Base-by-base conservation (phyloP, 306 rosid genomes). In the Senna tora region DNA sequence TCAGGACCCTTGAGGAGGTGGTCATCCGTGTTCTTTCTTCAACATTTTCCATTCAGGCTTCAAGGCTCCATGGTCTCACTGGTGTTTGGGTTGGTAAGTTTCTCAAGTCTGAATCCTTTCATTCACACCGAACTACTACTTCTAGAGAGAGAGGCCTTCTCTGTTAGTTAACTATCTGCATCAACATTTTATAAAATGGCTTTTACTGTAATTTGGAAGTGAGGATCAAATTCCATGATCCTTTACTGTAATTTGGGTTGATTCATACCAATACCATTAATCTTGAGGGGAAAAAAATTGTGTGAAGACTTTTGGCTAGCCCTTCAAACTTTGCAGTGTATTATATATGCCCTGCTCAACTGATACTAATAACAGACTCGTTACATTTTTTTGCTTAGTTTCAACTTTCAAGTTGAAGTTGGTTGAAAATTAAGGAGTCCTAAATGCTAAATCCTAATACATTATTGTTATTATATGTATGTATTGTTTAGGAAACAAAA, bases 1-100 rank as follows among this genome's bases (percentile, higher is more conserved):
- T 90, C 43, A 90, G 98, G 75, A 83, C 83, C 58, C 89, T 93
- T 64, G 96, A 92, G 80, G 96, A 93, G 84, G 96, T 88, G 52
- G 83, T 93, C 36, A 88, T 93, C 62, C 84, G 90, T 49, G 89
- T 82, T 73, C 86, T 93, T 62, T 87, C 83, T 62, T 82, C 88
- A 5, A 74, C 89, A 13, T 93, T 88, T 72, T 84, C 87, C 4
- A 93, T 93, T 77, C 73, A 84, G 56, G 96, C 97, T 20, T 83
- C 96, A 32, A 79, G 90, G 67, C 43, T 77, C 16, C 82, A 88
- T 58, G 97, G 96, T 42, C 83, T 87, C 22, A 93, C 96, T 28
- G 97, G 98, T 72, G 98, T 93, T 82, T 93, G 97, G 98, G 81
- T 84, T 47, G 96, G 96, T 90, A 83, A 72, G 83, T 52, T 30